Percentiles rank a stretch among this genome's conserved stretches.
phyloP scores from a whole-genome alignment of 2,329 filamentous ascomycete genomes.

The Paraphaeosphaeria sporulosa region DNA sequence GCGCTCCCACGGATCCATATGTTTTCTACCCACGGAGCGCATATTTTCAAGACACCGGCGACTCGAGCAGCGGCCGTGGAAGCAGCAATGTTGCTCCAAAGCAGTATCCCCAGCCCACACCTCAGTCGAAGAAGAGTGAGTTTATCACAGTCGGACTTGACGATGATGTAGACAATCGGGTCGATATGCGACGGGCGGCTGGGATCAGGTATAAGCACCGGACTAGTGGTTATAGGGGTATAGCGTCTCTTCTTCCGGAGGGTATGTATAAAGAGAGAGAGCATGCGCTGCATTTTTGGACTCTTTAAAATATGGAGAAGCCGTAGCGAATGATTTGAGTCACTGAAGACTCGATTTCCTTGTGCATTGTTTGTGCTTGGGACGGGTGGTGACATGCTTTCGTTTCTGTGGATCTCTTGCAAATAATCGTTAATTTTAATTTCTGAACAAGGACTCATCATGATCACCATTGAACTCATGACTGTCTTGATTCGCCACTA shows the following conservation, averaged over 20 bases:
- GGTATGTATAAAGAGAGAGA: background rate
- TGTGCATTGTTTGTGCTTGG: no score
- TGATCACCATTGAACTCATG: background rate
- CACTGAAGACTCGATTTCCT: background rate
- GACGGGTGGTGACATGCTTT: no score
- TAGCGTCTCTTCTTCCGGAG: background rate
- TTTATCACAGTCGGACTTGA: constrained; percentile 1
- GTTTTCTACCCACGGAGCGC: background rate
- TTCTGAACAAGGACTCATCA: background rate
- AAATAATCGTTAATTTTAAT: no score
- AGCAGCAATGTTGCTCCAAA: background rate
- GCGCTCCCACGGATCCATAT: background rate
- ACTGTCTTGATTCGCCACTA: background rate
- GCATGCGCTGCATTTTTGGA: background rate
- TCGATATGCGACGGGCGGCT: background rate
- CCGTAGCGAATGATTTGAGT: background rate
- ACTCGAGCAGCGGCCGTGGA: background rate
- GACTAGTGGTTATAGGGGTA: constrained; percentile 3
- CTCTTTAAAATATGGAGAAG: background rate
- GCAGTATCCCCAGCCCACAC: background rate
- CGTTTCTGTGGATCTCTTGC: no score
- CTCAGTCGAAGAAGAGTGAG: background rate
- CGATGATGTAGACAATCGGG: background rate
- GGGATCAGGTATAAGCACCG: background rate
- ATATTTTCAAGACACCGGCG: background rate